Evolutionary conservation across 31 red algal species (phyloP).

Genomic region (Odonthalia washingtoniensis): DNA sequence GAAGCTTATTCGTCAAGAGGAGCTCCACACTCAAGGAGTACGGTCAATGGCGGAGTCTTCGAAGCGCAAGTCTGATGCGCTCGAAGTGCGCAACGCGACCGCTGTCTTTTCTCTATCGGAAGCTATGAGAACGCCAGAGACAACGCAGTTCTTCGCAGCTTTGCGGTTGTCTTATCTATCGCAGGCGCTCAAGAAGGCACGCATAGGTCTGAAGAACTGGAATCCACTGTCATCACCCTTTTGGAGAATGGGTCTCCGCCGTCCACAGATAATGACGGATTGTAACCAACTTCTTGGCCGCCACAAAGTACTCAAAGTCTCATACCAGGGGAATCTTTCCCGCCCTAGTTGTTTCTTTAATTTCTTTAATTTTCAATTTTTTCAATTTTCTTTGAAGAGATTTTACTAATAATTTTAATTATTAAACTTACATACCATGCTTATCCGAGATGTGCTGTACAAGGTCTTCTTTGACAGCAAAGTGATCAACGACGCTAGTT

Average conservation of each 20-base stretch:
- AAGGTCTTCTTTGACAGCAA: neutral
- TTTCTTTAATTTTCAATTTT: too few species aligned
- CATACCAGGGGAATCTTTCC: too few species aligned
- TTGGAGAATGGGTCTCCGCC: neutral
- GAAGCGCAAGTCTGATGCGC: slow-evolving; percentile 55
- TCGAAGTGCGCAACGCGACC: slow-evolving; percentile 50
- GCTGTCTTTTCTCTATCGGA: slow-evolving; percentile 41
- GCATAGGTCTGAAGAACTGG: neutral
- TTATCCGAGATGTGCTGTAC: neutral
- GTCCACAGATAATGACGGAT: neutral
- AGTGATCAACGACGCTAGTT: neutral
- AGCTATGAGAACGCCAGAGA: too few species aligned
- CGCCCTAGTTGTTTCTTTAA: neutral
- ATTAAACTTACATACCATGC: too few species aligned
- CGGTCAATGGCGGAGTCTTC: slow-evolving; percentile 33
- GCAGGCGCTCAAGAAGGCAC: slow-evolving; percentile 36
- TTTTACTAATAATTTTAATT: too few species aligned
- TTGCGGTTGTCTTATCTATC: too few species aligned
- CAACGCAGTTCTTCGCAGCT: too few species aligned
- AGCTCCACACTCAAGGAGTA: too few species aligned
- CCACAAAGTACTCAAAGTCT: too few species aligned
- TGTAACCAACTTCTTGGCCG: too few species aligned
- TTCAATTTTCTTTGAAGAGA: too few species aligned
- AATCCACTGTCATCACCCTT: neutral
- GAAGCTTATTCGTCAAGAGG: too few species aligned